Evolutionary conservation across 345 rosid species (phyloP).

Genomic region (Arabidopsis suecica): DNA sequence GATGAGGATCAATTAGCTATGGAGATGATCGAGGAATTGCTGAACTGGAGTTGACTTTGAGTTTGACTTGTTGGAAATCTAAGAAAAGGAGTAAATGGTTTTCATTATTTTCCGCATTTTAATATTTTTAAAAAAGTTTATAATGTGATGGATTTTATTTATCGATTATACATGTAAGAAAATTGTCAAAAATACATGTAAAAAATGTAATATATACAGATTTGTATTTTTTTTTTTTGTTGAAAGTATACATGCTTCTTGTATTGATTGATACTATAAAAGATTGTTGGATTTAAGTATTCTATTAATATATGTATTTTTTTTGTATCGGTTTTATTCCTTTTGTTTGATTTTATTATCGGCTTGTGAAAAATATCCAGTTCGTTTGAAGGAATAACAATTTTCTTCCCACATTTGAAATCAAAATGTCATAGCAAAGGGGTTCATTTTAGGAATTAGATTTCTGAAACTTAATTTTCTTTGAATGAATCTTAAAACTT

Average conservation of each 20-base stretch:
- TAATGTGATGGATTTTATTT: background rate
- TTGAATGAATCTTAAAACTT: no score
- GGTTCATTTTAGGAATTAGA: no score
- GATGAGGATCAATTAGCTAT: slow-evolving; percentile 51
- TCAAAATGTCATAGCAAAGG: no score
- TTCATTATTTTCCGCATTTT: background rate
- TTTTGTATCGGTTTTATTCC: no score
- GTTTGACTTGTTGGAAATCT: slow-evolving; percentile 4
- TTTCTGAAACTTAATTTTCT: no score
- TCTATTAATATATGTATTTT: background rate
- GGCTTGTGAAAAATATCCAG: no score
- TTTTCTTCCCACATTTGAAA: no score
- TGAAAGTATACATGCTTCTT: background rate
- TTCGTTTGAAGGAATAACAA: no score
- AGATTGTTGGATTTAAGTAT: slow-evolving; percentile 4
- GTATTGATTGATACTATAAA: background rate
- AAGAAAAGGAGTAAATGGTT: background rate
- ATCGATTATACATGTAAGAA: slow-evolving; percentile 28
- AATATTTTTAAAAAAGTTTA: background rate
- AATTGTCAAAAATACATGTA: background rate
- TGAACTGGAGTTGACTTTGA: slow-evolving; percentile 52
- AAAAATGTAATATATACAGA: slow-evolving; percentile 23
- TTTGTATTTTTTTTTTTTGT: background rate
- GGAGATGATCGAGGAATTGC: slow-evolving; percentile 81
- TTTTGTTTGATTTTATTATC: no score